phyloP scores from a whole-genome alignment of 805 yeast species.

The Kluyveromyces nonfermentans region DNA sequence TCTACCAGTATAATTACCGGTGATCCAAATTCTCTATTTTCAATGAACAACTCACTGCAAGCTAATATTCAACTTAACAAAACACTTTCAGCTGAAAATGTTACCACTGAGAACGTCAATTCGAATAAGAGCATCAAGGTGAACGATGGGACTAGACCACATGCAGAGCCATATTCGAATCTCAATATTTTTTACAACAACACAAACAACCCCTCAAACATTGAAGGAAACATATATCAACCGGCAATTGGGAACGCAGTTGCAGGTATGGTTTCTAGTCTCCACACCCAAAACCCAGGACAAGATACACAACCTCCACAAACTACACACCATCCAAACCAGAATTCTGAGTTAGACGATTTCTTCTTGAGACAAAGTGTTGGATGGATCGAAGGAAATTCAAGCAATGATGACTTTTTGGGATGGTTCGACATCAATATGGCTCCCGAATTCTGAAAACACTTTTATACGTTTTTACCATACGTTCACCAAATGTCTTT shows the following conservation, averaged over 20 bases:
- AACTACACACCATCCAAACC: not conserved
- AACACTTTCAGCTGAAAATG: constrained; percentile 6
- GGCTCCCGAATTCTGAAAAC: constrained; percentile 50
- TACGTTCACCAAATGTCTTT: not conserved
- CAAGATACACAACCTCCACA: not conserved
- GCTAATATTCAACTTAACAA: constrained; percentile 11
- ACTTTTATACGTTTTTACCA: not conserved
- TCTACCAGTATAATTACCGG: constrained; percentile 6
- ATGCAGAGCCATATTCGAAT: constrained; percentile 9
- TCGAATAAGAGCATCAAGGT: not conserved
- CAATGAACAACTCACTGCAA: constrained; percentile 12
- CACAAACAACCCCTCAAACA: not conserved
- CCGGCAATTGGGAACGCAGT: constrained; percentile 5
- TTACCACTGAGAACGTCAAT: constrained; percentile 3
- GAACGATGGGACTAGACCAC: constrained; percentile 2
- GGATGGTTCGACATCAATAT: constrained; percentile 89
- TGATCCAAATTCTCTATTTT: constrained; percentile 12
- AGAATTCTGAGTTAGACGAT: constrained; percentile 33
- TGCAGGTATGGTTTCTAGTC: constrained; percentile 4
- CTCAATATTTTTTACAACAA: constrained; percentile 10
- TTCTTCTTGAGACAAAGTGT: constrained; percentile 76
- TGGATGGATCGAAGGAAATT: constrained; percentile 74
- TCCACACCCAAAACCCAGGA: constrained; percentile 1
- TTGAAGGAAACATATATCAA: constrained; percentile 3
- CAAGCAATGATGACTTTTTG: constrained; percentile 63